Conservation (phyloP, 2,329 filamentous ascomycete species). For the Zymoseptoria tritici region DNA sequence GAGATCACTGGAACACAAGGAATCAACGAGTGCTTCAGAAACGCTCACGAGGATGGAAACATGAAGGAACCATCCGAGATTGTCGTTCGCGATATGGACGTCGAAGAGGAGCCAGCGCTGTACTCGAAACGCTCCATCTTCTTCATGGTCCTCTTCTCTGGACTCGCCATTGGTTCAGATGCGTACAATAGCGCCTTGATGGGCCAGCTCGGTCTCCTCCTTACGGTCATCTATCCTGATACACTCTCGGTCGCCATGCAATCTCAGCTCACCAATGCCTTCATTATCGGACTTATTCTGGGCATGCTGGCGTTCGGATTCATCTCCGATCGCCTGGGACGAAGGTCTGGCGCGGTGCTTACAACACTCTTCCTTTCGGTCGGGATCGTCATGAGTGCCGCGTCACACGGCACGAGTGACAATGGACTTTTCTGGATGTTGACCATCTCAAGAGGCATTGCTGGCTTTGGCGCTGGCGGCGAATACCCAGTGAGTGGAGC, state of each 20-base stretch:
- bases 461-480: slow-evolving; percentile 38
- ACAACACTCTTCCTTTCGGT: slow-evolving; percentile 29
- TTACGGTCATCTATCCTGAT: slow-evolving; percentile 29
- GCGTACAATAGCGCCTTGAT: slow-evolving; percentile 18
- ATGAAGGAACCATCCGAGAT: not conserved
- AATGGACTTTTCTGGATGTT: slow-evolving; percentile 37
- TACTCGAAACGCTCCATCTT: slow-evolving; percentile 23
- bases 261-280: slow-evolving; percentile 30
- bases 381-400: slow-evolving; percentile 28
- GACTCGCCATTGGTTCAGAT: slow-evolving; percentile 31
- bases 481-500: slow-evolving; percentile 48
- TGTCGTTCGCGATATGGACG: not conserved
- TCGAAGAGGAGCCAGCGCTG: not conserved
- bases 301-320: slow-evolving; percentile 31
- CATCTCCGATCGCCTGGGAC: slow-evolving; percentile 28
- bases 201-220: slow-evolving; percentile 11
- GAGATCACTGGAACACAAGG: no score
- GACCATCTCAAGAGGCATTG: slow-evolving; percentile 38
- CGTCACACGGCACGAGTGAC: slow-evolving; percentile 22
- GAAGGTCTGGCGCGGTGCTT: slow-evolving; percentile 29
- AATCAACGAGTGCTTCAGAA: not conserved
- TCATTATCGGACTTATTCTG: slow-evolving; percentile 30
- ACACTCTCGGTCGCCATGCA: slow-evolving; percentile 23
- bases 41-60: not conserved
- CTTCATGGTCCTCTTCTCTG: slow-evolving; percentile 31